Base-by-base conservation (phyloP, 257 asterid species). In the Petunia axillaris region DNA sequence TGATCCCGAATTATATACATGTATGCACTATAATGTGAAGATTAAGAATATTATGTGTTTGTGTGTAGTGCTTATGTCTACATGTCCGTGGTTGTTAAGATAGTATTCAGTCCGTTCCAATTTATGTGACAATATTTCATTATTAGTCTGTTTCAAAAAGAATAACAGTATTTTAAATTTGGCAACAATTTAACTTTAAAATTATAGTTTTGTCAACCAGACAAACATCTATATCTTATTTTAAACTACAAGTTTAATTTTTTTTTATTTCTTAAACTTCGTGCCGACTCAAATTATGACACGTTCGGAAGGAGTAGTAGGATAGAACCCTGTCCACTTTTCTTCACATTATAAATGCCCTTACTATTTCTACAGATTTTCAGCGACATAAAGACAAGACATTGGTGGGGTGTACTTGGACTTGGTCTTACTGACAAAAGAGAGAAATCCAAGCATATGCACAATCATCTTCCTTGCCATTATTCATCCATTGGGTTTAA, bases 351-450 rank as follows among this genome's bases (percentile, higher is more conserved):
- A 64, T 64, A 46, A 77, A 59, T 59, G 71, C 8, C 13, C 80
- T 41, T 15, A 55, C 16, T 25, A 40, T 60, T 60, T 16, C 1
- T n/a, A 52, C 43, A 59, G 58, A 25, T 48, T 59, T 41, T 59
- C 54, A n/a, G 15, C 8, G 73, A n/a, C 77, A 57, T 5, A 25
- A 43, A 5, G 4, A 58, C 59, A 25, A 35, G 77, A 25, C 76
- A 76, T 48, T 16, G 73, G 73, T 59, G 46, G 77, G 77, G 77
- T 35, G 8, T 50, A 35, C 9, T 71, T 77, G 9, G 55, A 77
- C 80, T 60, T 60, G 73, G 66, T 77, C 80, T 59, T 59, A 13
- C 64, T 59, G 25, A 59, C 64, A 25, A 71, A 6, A 7, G 2
- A 5, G 3, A 2, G 36, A 68, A 76, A 55, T 44, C 77, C 62